Conservation (phyloP, 306 rosid species). For the Adenanthera pavonina region DNA sequence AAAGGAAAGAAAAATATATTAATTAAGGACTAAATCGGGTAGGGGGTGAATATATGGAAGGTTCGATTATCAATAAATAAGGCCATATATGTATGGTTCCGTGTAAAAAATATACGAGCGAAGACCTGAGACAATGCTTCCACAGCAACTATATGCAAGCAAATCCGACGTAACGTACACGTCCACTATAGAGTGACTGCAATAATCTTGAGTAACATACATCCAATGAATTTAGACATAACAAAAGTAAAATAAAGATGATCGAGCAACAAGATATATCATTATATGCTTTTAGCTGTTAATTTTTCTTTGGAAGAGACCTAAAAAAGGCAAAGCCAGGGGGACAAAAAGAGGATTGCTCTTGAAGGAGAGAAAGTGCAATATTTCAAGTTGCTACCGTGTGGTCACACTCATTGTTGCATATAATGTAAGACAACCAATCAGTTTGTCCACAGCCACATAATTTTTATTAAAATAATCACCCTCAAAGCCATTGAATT, state of each 20-base stretch:
- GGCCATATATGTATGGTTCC: neutral
- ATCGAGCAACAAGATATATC: conserved; percentile 38
- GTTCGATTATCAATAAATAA: neutral
- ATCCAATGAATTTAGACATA: conserved; percentile 48
- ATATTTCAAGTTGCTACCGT: conserved; percentile 56
- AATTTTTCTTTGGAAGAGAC: conserved; percentile 31
- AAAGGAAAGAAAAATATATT: neutral
- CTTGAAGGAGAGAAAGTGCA: conserved; percentile 58
- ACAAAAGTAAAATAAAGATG: conserved; percentile 38
- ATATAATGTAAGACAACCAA: conserved; percentile 75
- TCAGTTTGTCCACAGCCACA: conserved; percentile 62
- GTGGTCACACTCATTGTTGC: conserved; percentile 75
- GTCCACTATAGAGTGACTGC: conserved; percentile 20
- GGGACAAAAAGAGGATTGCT: conserved; percentile 69
- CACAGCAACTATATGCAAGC: neutral
- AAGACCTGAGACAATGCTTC: conserved; percentile 4
- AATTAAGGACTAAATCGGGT: neutral
- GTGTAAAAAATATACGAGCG: neutral
- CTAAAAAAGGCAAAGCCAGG: conserved; percentile 50
- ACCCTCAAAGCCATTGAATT: conserved; percentile 48
- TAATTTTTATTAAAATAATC: conserved; percentile 45
- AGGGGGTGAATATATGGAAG: neutral
- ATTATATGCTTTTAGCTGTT: conserved; percentile 46
- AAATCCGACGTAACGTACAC: neutral
- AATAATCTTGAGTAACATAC: conserved; percentile 40